Conservation (phyloP, 208 protist genomes). For the Angomonas ambiguus region DNA sequence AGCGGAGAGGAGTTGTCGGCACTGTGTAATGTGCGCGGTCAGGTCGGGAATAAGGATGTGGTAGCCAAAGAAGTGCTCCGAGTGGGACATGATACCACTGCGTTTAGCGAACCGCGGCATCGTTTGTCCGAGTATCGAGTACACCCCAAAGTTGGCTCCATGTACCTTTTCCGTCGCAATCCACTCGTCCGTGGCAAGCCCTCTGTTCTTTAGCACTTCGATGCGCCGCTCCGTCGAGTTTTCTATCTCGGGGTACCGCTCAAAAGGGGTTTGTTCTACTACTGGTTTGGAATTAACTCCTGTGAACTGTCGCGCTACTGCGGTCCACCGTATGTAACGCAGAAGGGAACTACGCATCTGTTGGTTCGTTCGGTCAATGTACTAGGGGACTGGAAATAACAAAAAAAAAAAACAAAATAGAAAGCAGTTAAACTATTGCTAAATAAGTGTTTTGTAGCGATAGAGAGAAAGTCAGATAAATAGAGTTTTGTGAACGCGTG, state of each 20-base stretch:
- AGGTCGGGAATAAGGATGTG: constrained; percentile 72
- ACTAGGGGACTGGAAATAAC: constrained; percentile 13
- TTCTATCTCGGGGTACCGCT: constrained; percentile 82
- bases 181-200: constrained; percentile 77
- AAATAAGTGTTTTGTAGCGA: not conserved
- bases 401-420: not conserved
- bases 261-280: constrained; percentile 36
- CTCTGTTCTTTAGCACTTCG: constrained; percentile 32
- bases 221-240: constrained; percentile 73
- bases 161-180: constrained; percentile 88
- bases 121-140: constrained; percentile 57
- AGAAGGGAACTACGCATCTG: too few relatives aligned
- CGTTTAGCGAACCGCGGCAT: constrained; percentile 66
- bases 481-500: too few relatives aligned
- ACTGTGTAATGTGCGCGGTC: constrained; percentile 24
- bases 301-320: too few relatives aligned
- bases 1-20: constrained; percentile 39
- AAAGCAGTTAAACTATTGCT: constrained; percentile 4
- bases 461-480: too few relatives aligned
- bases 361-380: too few relatives aligned
- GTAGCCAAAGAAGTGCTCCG: constrained; percentile 87
- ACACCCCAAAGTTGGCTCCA: constrained; percentile 86
- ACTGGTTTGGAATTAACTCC: too few relatives aligned
- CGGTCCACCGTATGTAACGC: too few relatives aligned
- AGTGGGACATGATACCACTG: constrained; percentile 72